Base-by-base conservation (phyloP, 176 grass and related monocot species). In the Cenchrus fungigraminus region DNA sequence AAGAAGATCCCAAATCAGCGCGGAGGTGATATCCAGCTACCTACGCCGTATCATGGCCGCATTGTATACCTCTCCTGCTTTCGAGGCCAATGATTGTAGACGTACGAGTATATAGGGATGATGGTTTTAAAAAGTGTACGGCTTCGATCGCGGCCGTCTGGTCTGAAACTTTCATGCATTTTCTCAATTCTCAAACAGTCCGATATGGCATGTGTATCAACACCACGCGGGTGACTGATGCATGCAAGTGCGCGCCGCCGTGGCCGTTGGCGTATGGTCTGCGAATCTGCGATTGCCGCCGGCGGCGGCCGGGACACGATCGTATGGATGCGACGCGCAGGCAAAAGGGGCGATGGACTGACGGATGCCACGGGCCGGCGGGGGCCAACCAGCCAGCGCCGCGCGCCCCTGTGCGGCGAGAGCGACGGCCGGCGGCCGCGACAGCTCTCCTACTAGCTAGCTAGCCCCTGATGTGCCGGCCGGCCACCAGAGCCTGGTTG, bases 381-480 rank as follows among this genome's bases (percentile, higher is more conserved):
- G 56, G 17, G 17, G 6, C 56, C 31, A 32, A 32, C 31, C 31
- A 32, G 2, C 31, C 2, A 58, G 56, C 56, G 16, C 15, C 7
- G 57, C 11, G 6, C 43, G 45, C 45, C 7, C 9, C 68, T 73
- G 80, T 82, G 1, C 2, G 25, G 2, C 37, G 83, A 59, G 54
- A n/a, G 45, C 73, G 73, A 68, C 64, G 83, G 51, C 51, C 40
- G 25, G 45, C 71, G 49, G 71, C 49, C 28, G 72, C 25, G 73
- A 75, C 73, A 75, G 73, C 49, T 74, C 71, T 32, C 71, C 49
- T 74, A 74, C 2, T 28, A 28, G 19, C 17, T 46, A 4, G 22
- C 9, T 13, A 13, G 42, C 17, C 19, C 42, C 67, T 69, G 40
- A 25, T 25, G 22, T 25, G 22, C 22, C 22, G 22, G 22, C 22